A percentile compares a stretch with the other conserved stretches of the same genome.
These are phyloP conservation scores for Hyaloraphidium curvatum DNA, from an alignment of 192 early-diverging fungal genomes.

Conservation along the genomic window DNA sequence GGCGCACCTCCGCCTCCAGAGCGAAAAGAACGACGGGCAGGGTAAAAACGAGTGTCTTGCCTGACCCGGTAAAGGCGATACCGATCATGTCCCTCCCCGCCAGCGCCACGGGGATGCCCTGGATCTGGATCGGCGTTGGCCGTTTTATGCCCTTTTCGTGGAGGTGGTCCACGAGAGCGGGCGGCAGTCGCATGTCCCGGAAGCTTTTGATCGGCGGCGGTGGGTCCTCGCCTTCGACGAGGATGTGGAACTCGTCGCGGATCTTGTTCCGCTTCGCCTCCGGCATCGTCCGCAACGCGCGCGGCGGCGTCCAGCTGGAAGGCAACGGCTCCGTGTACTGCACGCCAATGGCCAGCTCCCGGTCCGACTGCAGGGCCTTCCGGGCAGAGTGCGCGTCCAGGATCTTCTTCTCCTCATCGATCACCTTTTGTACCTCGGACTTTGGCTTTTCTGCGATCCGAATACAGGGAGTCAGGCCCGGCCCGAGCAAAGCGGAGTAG, in stretches of 20 bases:
- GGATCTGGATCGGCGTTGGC: constrained; percentile 93
- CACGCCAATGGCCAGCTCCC: constrained; percentile 71
- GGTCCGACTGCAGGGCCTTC: constrained; percentile 64
- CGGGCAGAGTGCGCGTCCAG: constrained; percentile 57
- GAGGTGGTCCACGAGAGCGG: constrained; percentile 56
- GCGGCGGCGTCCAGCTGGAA: constrained; percentile 66
- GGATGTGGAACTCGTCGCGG: constrained; percentile 72
- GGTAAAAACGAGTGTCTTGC: constrained; percentile 88
- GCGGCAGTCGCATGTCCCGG: constrained; percentile 69
- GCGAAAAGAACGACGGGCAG: constrained; percentile 82
- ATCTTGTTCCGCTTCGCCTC: constrained; percentile 27
- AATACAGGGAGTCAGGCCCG: not conserved
- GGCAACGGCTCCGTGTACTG: constrained; percentile 70
- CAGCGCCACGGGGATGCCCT: constrained; percentile 82
- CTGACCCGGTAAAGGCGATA: constrained; percentile 93
- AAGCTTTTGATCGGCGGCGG: constrained; percentile 73
- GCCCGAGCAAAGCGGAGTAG: not conserved
- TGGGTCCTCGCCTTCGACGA: constrained; percentile 67
- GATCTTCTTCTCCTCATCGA: constrained; percentile 68
- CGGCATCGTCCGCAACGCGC: constrained; percentile 38
- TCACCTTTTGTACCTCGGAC: constrained; percentile 55
- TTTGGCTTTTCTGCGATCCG: constrained; percentile 17
- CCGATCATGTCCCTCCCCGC: constrained; percentile 94
- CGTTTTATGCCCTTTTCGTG: constrained; percentile 52
- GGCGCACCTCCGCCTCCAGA: constrained; percentile 72